Evolutionary conservation across 352 stramenopile species (phyloP), one percentile per base, ranked within the genome.

Genomic region (Pythium aquatile): DNA sequence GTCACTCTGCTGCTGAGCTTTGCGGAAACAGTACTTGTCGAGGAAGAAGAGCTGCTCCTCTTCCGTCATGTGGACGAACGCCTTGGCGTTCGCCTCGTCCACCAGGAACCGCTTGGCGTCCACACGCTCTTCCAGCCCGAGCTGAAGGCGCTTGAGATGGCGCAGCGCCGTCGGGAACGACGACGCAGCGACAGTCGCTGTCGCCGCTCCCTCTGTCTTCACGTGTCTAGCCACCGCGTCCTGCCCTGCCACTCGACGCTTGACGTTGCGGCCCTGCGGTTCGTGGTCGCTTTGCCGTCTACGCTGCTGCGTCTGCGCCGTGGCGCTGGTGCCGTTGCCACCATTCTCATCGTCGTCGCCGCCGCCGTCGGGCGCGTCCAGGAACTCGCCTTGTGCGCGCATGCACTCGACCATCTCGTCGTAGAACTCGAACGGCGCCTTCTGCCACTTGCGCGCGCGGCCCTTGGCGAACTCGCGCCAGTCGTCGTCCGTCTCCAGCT

Each of bases 361-460:
- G 17, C 26, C 40, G 40, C n/a, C 44, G n/a, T 51, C 44, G 8
- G 30, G 20, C 5, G 17, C 5, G 20, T 51, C 44, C 32, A 53
- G 44, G 17, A n/a, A 32, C 28, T 55, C 46, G 3, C 40, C 48
- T 2, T 30, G 20, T 4, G 55, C 49, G 28, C n/a, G n/a, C 35
- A 66, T 29, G n/a, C 47, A 66, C 39, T 13, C 37, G 14, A 40
- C 51, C 60, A 66, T 66, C 26, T 66, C 60, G 26, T 60, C 49
- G 51, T 66, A 66, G 49, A 66, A 66, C 60, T 60, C 49, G 32
- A 66, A 66, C 24, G 32, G 49, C 14, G 26, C 28, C 33, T 55
- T 42, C 13, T 32, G 33, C 60, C 60, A 66, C 60, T 60, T 59
- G 30, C 49, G n/a, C 39, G 60, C 35, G n/a, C 32, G 35, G 16